Percentiles rank a stretch among this genome's conserved stretches.
Evolutionary conservation across 2,329 filamentous ascomycete genomes (phyloP).

Genomic region (Sphaceloma murrayae): DNA sequence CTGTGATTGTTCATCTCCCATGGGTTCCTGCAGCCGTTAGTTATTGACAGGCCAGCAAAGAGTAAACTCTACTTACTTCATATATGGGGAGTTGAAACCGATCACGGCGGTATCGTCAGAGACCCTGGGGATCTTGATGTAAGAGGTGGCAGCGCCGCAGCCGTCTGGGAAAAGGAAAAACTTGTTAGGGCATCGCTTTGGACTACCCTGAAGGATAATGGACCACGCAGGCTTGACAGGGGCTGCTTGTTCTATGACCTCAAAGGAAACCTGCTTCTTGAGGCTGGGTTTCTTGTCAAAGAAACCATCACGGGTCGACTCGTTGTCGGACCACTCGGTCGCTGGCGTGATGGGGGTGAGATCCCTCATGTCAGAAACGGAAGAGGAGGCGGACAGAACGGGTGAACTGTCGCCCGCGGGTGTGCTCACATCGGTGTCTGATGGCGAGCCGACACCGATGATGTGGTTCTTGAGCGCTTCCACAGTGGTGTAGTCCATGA

Average conservation of each 20-base stretch:
- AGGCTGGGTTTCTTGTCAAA: conserved; percentile 1
- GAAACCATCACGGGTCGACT: not conserved
- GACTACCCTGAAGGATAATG: conserved; percentile 39
- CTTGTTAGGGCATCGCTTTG: conserved; percentile 25
- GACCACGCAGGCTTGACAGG: conserved; percentile 22
- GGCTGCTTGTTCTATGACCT: conserved; percentile 1
- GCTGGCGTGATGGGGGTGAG: conserved; percentile 2
- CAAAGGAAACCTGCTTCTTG: conserved; percentile 5
- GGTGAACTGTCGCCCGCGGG: conserved; percentile 1
- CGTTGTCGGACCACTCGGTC: conserved; percentile 1
- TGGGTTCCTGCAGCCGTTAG: conserved; percentile 21
- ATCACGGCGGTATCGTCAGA: conserved; percentile 41
- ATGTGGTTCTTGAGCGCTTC: conserved; percentile 10
- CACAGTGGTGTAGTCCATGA: conserved; percentile 17
- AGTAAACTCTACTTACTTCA: conserved; percentile 21
- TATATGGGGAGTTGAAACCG: conserved; percentile 40
- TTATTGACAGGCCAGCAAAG: not conserved
- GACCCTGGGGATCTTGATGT: conserved; percentile 30
- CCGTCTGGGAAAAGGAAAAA: conserved; percentile 43
- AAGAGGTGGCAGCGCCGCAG: conserved; percentile 35
- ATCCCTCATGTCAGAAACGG: conserved; percentile 8
- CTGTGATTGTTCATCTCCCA: conserved; percentile 27
- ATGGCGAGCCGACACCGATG: not conserved
- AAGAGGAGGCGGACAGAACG: conserved; percentile 2
- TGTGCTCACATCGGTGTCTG: conserved; percentile 1